Base-by-base conservation (phyloP, 1,139 yeast species). In the Geotrichum aggregatum region DNA sequence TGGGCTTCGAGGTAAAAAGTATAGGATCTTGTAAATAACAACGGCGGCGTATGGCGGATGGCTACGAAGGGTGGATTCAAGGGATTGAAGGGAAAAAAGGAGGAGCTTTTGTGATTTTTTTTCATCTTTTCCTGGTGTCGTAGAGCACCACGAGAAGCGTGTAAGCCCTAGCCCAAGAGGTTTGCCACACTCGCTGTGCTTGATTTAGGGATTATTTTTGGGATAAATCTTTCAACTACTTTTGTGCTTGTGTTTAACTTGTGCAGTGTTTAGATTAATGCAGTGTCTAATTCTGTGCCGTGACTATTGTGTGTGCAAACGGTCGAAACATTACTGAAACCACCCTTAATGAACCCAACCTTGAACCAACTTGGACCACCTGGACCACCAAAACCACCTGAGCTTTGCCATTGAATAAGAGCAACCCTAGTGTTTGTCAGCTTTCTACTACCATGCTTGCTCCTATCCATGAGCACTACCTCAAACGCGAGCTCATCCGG, bases 401-500 rank as follows among this genome's bases (percentile, higher is more conserved):
- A n/a, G n/a, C n/a, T n/a, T n/a, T n/a, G n/a, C n/a, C n/a, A n/a
- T n/a, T n/a, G n/a, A n/a, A n/a, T n/a, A n/a, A n/a, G n/a, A n/a
- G n/a, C n/a, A n/a, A n/a, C n/a, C n/a, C n/a, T n/a, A n/a, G n/a
- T n/a, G n/a, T n/a, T n/a, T n/a, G n/a, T n/a, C n/a, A n/a, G n/a
- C 28, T 8, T 5, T 24, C 30, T n/a, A 28, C 33, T 7, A 21
- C n/a, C 18, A 22, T 36, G 49, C 42, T 45, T 8, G 31, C 42
- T 3, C 52, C 56, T n/a, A 44, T 77, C 0, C 84, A 87, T 64
- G 95, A 87, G 67, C 97, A 91, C 63, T 87, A 86, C 66, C 75
- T 91, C 53, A 91, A 91, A 69, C 80, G 94, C 61, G 89, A 85
- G 67, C 73, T 91, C 35, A 70, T 91, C 33, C 78, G 81, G 58